Percentiles rank a stretch among this genome's conserved stretches.
These are phyloP conservation scores for Colletotrichum camelliae DNA, from an alignment of 2,329 filamentous ascomycete species.

Conservation along the genomic window DNA sequence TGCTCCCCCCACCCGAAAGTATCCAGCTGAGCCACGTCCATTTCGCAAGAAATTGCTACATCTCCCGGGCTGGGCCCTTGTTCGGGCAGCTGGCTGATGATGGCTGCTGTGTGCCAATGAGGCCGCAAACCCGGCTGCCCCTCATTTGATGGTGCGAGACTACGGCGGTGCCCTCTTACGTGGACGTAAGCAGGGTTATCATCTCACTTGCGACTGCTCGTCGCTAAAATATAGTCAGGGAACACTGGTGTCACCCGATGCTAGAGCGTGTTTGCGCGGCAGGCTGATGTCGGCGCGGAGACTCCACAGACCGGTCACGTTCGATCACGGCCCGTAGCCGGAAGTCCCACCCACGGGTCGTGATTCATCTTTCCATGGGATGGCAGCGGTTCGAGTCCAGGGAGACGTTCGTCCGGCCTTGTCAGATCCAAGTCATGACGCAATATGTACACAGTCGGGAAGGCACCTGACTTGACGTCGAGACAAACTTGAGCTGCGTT, in stretches of 20 bases:
- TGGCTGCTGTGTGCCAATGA: neutral
- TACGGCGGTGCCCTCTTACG: neutral
- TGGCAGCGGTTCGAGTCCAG: constrained; percentile 6
- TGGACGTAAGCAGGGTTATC: constrained; percentile 1
- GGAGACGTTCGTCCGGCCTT: constrained; percentile 3
- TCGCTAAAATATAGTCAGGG: neutral
- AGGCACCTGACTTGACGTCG: constrained; percentile 10
- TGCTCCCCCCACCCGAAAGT: neutral
- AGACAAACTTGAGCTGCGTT: neutral
- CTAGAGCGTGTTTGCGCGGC: neutral
- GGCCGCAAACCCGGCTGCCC: neutral
- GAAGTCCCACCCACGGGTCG: neutral
- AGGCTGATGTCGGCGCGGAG: constrained; percentile 7
- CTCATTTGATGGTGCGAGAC: neutral
- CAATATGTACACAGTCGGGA: neutral
- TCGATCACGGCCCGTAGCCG: constrained; percentile 6
- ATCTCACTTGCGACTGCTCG: neutral
- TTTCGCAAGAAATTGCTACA: neutral
- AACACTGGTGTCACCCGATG: constrained; percentile 9
- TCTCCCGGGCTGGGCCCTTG: neutral
- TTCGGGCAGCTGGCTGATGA: neutral
- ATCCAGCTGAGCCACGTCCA: neutral
- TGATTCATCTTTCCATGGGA: constrained; percentile 19
- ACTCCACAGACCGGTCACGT: constrained; percentile 15
- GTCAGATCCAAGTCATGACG: constrained; percentile 17